Evolutionary conservation across 352 stramenopile species (phyloP), one percentile per base, ranked within the genome.

Genomic region (Pythium grandisporangium): DNA sequence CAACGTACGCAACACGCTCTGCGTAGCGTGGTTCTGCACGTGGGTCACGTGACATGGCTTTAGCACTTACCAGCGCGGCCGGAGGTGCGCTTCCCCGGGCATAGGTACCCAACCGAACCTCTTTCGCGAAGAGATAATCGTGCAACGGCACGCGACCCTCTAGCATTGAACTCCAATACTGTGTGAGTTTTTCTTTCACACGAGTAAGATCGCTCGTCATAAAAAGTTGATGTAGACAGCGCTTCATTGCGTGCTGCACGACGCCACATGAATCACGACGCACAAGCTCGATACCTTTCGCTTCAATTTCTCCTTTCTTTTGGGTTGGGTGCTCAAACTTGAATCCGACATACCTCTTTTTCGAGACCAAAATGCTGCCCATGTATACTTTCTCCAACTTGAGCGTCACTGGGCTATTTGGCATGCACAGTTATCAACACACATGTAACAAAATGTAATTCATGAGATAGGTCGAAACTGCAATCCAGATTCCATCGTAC

Each of bases 331-430:
- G 61, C 45, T 96, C 87, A 51, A 82, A 96, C 27, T 88, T 94
- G 51, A 73, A 63, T 2, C 90, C 88, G 13, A 90, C 82, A 42
- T 98, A 98, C 5, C 91, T 77, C 58, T 98, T 98, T 58, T 98
- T 98, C n/a, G 84, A 95, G 4, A 96, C 83, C 2, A 98, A 61
- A 19, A 97, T 64, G 36, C 69, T 95, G 1, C 84, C 83, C 51
- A 92, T 79, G 57, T 98, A 97, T 17, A 98, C 84, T 62, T 98
- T 93, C 45, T 93, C 81, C 25, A 93, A 32, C 54, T 93, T 91
- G 14, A 93, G 48, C 1, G 67, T 85, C 29, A 93, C 74, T 4
- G 80, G 80, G 36, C 74, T 91, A 30, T 6, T 13, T 16, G 16
- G 41, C 13, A 45, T 5, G 30, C 6, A 42, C 21, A 42, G 21